Base-by-base conservation (phyloP, 352 stramenopile species). In the Pythium dissimile region DNA sequence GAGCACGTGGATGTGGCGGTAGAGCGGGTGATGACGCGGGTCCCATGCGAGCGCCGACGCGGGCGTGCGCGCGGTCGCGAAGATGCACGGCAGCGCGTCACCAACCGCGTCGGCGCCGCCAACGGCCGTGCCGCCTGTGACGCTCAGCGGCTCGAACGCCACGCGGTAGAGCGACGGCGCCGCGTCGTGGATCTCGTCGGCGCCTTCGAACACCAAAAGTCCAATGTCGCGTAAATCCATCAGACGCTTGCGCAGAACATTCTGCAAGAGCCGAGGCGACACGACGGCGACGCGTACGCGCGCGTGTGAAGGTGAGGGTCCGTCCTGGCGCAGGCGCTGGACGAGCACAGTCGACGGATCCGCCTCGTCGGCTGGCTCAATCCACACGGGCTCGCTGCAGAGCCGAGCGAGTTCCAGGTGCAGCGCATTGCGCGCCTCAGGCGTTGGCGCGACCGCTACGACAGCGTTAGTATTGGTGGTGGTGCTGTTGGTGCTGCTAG, bases 161-260 rank as follows among this genome's bases (percentile, higher is more conserved):
- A 57, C 20, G 0, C 51, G 61, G 45, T 77, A 92, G 38, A 90
- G 85, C 11, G 76, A 80, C 34, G 83, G 83, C 46, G 81, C 50
- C 50, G 77, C 68, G 2, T 68, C 62, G 38, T 90, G 71, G 21
- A 92, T 76, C 21, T 88, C 56, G 49, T 94, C 82, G 16, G 71
- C 84, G 30, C 68, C 64, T 48, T 94, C 80, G 15, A 92, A 56
- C 6, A 88, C 74, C 21, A 94, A 27, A 8, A 90, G 46, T 8
- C 49, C 56, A 15, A 94, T 62, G 11, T 72, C 28, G 8, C 27
- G n/a, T 0, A 83, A 44, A 8, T 31, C 3, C 7, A 89, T 13
- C 0, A 23, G 8, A 3, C 53, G 37, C 48, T 67, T 78, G 3
- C 79, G 72, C 30, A 87, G 28, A 12, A 66, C 38, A 32, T 67